These are phyloP conservation scores for Limnomonas spitsbergensis DNA, from an alignment of 139 green algal genomes.

Conservation along the genomic window DNA sequence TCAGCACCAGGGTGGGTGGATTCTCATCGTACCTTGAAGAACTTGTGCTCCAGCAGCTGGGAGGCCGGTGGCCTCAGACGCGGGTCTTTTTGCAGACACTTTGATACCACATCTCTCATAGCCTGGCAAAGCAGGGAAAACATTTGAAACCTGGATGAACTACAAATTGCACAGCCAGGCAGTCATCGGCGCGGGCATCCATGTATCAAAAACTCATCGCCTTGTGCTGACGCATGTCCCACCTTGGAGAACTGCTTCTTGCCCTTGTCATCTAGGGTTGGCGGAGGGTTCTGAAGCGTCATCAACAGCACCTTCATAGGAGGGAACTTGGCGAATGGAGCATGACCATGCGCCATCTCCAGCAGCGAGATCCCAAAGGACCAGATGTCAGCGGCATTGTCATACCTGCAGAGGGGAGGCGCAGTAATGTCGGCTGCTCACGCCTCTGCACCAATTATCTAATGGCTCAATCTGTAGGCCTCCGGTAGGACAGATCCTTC, in stretches of 20 bases:
- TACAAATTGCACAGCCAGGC: no score
- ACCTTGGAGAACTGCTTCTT: constrained; percentile 81
- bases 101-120: constrained; percentile 55
- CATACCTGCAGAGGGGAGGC: constrained; percentile 78
- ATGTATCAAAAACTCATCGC: no score
- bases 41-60: constrained; percentile 95
- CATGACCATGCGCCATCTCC: constrained; percentile 96
- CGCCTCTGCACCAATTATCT: no score
- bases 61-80: constrained; percentile 79
- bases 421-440: no score
- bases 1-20: no score
- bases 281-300: constrained; percentile 95
- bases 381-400: constrained; percentile 94
- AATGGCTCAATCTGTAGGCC: no score
- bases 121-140: no score
- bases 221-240: no score
- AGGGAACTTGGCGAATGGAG: constrained; percentile 97
- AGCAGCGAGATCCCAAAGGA: constrained; percentile 97
- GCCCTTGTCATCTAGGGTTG: constrained; percentile 75
- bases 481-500: background rate
- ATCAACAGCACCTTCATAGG: constrained; percentile 97
- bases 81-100: constrained; percentile 96
- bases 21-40: constrained; percentile 94
- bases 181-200: no score
- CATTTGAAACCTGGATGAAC: no score